phyloP scores from a whole-genome alignment of 1,284 basidiomycete species.

The Leccinum variabile region DNA sequence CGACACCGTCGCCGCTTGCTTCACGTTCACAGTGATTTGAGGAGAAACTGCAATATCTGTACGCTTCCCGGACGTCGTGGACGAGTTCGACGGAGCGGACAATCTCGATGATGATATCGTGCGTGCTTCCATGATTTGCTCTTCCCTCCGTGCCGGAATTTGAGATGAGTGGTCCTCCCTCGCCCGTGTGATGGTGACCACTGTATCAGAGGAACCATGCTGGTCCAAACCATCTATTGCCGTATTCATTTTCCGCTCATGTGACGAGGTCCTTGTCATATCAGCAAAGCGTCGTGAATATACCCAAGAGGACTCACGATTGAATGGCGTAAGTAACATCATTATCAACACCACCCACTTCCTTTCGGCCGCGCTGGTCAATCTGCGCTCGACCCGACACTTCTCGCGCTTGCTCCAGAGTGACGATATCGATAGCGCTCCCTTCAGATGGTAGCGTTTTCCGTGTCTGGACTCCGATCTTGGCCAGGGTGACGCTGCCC shows the following conservation, averaged over 20 bases:
- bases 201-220: not conserved
- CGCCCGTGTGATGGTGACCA: not conserved
- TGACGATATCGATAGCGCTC: too few species aligned
- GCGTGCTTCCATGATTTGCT: not conserved
- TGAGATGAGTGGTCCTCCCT: not conserved
- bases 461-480: not conserved
- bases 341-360: not conserved
- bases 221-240: not conserved
- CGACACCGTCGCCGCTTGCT: not conserved
- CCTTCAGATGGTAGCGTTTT: not conserved
- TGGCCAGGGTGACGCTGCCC: not conserved
- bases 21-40: not conserved
- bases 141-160: not conserved
- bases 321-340: not conserved
- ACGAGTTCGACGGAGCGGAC: not conserved
- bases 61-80: not conserved
- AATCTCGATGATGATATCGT: not conserved
- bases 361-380: not conserved
- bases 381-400: not conserved
- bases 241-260: not conserved
- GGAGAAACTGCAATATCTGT: not conserved
- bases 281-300: not conserved
- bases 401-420: not conserved
- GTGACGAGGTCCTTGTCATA: not conserved
- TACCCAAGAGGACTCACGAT: constrained; percentile 8